Percentiles rank a stretch among this genome's conserved stretches.
Evolutionary conservation across 306 rosid species (phyloP).

Genomic region (Vigna radiata): DNA sequence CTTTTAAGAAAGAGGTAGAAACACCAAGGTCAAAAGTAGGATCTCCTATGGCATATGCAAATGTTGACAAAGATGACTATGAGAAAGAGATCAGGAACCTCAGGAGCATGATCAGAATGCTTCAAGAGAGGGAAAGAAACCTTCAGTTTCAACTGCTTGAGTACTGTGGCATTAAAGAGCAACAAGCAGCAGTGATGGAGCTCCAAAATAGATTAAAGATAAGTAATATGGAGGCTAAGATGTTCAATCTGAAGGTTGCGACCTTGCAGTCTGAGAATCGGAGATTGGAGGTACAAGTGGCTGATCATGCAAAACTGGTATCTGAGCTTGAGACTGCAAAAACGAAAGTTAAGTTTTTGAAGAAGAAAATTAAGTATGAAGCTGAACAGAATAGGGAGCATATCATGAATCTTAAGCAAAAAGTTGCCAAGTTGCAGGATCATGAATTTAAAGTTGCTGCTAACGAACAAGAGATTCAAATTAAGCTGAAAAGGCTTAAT

Average conservation of each 20-base stretch:
- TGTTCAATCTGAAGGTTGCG: slow-evolving; percentile 76
- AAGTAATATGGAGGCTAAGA: slow-evolving; percentile 77
- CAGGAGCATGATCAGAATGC: slow-evolving; percentile 63
- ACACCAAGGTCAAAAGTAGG: slow-evolving; percentile 49
- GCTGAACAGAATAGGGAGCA: slow-evolving; percentile 79
- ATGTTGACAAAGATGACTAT: slow-evolving; percentile 56
- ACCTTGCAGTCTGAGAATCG: slow-evolving; percentile 73
- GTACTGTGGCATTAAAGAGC: slow-evolving; percentile 86
- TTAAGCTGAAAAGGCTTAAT: slow-evolving; percentile 55
- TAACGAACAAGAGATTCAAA: slow-evolving; percentile 46
- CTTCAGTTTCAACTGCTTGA: slow-evolving; percentile 86
- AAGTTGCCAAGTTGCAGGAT: slow-evolving; percentile 71
- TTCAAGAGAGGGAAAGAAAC: slow-evolving; percentile 76
- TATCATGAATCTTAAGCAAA: slow-evolving; percentile 65
- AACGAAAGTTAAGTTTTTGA: slow-evolving; percentile 65
- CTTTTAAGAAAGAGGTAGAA: slow-evolving; percentile 57
- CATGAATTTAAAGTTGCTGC: slow-evolving; percentile 55
- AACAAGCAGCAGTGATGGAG: slow-evolving; percentile 82
- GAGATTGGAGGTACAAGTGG: slow-evolving; percentile 61
- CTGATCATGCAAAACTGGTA: slow-evolving; percentile 57
- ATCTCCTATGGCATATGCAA: slow-evolving; percentile 52
- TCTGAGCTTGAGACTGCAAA: slow-evolving; percentile 78
- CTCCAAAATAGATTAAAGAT: slow-evolving; percentile 81
- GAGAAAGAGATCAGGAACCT: slow-evolving; percentile 73
- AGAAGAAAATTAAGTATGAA: slow-evolving; percentile 75